These are phyloP conservation scores for Sindora glabra DNA, from an alignment of 306 rosid genomes.

Conservation along the genomic window DNA sequence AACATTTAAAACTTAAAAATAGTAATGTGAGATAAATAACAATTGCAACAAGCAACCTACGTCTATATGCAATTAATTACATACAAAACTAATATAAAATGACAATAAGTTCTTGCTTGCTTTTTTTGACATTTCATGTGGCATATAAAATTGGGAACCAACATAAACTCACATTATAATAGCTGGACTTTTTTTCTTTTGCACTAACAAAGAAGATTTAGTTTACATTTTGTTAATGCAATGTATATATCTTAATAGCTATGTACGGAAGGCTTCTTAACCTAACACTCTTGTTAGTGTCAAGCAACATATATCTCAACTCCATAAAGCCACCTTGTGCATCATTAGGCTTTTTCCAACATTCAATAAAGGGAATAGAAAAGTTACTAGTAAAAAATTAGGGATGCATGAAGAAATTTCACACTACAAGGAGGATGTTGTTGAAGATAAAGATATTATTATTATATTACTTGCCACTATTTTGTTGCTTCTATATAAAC, in stretches of 20 bases:
- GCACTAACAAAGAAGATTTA: conserved; percentile 4
- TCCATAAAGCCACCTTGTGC: conserved; percentile 25
- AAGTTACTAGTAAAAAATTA: conserved; percentile 25
- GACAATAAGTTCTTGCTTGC: background rate
- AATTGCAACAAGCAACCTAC: background rate
- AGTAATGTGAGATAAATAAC: background rate
- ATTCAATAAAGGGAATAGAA: conserved; percentile 18
- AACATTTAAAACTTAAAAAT: background rate
- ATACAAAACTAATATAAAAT: conserved; percentile 11
- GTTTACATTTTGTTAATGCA: conserved; percentile 18
- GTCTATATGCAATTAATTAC: background rate
- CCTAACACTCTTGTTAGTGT: conserved; percentile 10
- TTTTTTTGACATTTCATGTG: conserved; percentile 9
- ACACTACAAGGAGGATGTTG: conserved; percentile 37
- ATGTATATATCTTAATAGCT: no score
- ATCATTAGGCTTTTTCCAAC: conserved; percentile 24
- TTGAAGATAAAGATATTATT: conserved; percentile 62
- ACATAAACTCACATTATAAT: conserved; percentile 13
- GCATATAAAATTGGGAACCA: conserved; percentile 31
- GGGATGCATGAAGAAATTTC: conserved; percentile 23
- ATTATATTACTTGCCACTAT: conserved; percentile 54
- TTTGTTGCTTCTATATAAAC: conserved; percentile 56
- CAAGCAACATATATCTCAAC: conserved; percentile 20
- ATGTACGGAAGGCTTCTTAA: conserved; percentile 4
- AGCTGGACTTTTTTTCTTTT: background rate